A percentile compares a stretch with the other conserved stretches of the same genome.
These are phyloP conservation scores for Gracilariopsis chorda DNA, from an alignment of 23 red algal genomes.

Conservation along the genomic window DNA sequence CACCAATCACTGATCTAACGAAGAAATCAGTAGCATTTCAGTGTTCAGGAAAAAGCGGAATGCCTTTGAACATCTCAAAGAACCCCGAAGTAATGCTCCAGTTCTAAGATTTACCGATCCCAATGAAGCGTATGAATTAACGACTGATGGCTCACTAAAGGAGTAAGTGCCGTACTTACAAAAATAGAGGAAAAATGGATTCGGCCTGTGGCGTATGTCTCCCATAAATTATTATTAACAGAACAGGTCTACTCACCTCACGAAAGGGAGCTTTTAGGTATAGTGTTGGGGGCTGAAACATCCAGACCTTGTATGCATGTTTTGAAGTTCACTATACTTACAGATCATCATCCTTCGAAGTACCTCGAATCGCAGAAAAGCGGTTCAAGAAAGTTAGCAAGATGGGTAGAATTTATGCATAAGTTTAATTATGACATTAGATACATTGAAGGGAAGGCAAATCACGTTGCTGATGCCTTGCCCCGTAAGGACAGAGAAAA, in stretches of 20 bases:
- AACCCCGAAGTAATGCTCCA: background rate
- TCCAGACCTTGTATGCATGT: constrained; percentile 41
- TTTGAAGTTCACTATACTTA: background rate
- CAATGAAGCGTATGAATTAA: background rate
- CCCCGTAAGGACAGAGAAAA: constrained; percentile 10
- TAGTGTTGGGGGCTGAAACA: background rate
- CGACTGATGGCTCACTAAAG: background rate
- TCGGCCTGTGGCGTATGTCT: constrained; percentile 23
- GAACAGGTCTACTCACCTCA: constrained; percentile 33
- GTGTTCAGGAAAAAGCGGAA: background rate
- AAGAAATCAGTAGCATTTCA: background rate
- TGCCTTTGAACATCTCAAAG: background rate
- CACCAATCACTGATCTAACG: background rate
- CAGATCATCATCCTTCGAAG: constrained; percentile 13
- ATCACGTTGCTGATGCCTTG: constrained; percentile 34
- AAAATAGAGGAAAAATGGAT: constrained; percentile 11
- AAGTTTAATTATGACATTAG: constrained; percentile 12
- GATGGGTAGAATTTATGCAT: constrained; percentile 8
- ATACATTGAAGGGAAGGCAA: constrained; percentile 23
- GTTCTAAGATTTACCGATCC: background rate
- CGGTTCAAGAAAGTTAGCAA: background rate
- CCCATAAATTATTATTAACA: background rate
- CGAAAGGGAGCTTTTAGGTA: constrained; percentile 20
- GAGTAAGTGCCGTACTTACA: constrained; percentile 2
- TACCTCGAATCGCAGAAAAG: constrained; percentile 16